Conservation (phyloP, 179 eudicot species). For the Gypsophila paniculata region DNA sequence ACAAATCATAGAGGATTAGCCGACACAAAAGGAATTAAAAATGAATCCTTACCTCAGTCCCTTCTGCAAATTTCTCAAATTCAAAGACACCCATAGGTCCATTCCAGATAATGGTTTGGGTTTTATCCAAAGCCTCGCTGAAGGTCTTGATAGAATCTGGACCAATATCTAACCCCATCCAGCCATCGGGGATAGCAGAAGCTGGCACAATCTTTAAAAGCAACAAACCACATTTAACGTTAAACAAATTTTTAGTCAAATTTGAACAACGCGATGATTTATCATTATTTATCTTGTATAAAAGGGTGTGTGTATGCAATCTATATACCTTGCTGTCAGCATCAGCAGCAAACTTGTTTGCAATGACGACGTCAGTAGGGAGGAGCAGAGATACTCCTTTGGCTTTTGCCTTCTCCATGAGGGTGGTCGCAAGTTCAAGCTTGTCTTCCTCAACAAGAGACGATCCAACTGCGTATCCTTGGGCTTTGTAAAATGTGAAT, state of each 20-base stretch:
- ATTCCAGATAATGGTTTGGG: constrained; percentile 73
- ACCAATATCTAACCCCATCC: constrained; percentile 81
- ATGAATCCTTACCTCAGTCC: constrained; percentile 52
- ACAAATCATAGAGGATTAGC: too few relatives aligned
- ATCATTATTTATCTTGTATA: not conserved
- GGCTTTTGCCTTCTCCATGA: constrained; percentile 67
- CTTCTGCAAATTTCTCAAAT: constrained; percentile 63
- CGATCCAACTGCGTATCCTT: constrained; percentile 66
- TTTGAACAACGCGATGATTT: not conserved
- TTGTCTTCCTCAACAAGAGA: constrained; percentile 81
- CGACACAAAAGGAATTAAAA: too few relatives aligned
- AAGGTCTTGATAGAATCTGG: constrained; percentile 69
- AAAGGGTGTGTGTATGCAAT: not conserved
- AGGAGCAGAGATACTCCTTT: constrained; percentile 66
- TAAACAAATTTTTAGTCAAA: not conserved
- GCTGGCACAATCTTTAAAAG: constrained; percentile 55
- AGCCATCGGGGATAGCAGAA: constrained; percentile 63
- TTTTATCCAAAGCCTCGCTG: constrained; percentile 54
- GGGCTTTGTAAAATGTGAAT: constrained; percentile 80
- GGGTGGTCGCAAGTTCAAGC: constrained; percentile 64
- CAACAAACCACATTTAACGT: not conserved
- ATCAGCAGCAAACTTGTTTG: constrained; percentile 86
- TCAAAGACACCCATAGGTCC: constrained; percentile 87
- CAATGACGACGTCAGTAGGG: constrained; percentile 75
- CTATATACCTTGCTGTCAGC: constrained; percentile 72